Conservation (phyloP, 2,329 filamentous ascomycete species). For the Fusarium dimerum region DNA sequence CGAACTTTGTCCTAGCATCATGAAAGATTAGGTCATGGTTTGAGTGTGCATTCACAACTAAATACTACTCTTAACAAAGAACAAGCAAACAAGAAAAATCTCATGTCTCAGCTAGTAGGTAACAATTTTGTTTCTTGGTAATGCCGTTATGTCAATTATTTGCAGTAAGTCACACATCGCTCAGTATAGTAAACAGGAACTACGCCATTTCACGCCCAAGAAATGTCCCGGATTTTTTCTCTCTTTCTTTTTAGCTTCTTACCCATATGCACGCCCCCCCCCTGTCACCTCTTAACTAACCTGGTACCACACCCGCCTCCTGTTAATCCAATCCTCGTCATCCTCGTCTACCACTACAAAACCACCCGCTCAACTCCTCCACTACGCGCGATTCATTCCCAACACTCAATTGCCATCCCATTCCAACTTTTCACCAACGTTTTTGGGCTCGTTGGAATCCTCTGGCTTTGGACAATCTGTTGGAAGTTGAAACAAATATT, state of each 20-base stretch:
- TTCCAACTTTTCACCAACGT: slow-evolving; percentile 44
- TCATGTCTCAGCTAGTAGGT: too few relatives aligned
- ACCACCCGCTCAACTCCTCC: slow-evolving; percentile 34
- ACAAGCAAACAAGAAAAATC: too few relatives aligned
- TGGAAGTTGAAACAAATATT: neutral
- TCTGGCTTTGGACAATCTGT: slow-evolving; percentile 39
- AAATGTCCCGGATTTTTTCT: slow-evolving; percentile 22
- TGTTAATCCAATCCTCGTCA: slow-evolving; percentile 15
- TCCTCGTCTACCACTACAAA: slow-evolving; percentile 14
- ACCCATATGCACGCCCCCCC: slow-evolving; percentile 14
- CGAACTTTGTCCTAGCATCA: too few relatives aligned
- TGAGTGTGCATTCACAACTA: too few relatives aligned
- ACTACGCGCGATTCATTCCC: slow-evolving; percentile 36
- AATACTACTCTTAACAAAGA: too few relatives aligned
- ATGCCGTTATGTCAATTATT: too few relatives aligned
- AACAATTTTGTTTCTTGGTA: too few relatives aligned
- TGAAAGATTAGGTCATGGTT: too few relatives aligned
- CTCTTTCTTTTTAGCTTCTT: slow-evolving; percentile 21
- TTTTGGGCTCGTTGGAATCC: slow-evolving; percentile 68
- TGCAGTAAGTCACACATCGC: too few relatives aligned
- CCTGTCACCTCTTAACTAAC: slow-evolving; percentile 10
- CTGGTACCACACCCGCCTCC: slow-evolving; percentile 16
- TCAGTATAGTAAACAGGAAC: too few relatives aligned
- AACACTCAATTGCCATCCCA: slow-evolving; percentile 33
- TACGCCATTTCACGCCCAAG: slow-evolving; percentile 5